Percentiles rank a stretch among this genome's conserved stretches.
phyloP scores from a whole-genome alignment of 148 eudicot genomes.

The Mesembryanthemum crystallinum region DNA sequence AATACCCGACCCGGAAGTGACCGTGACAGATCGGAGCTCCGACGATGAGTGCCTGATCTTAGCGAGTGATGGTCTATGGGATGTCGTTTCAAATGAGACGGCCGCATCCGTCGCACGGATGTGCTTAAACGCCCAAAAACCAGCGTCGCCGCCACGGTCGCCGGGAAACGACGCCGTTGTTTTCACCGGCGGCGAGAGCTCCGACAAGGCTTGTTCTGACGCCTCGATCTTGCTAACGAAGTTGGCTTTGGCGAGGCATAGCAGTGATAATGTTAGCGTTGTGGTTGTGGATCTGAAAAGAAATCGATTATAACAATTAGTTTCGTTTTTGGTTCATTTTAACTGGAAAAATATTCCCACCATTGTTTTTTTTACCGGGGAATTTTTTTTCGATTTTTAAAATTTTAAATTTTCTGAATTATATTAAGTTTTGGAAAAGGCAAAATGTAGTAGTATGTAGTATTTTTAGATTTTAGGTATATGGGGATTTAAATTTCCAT shows the following conservation, averaged over 20 bases:
- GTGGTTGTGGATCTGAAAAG: slow-evolving; percentile 55
- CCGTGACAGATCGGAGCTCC: slow-evolving; percentile 46
- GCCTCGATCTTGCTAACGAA: slow-evolving; percentile 54
- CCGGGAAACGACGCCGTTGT: slow-evolving; percentile 33
- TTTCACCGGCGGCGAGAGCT: slow-evolving; percentile 42
- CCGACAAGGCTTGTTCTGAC: slow-evolving; percentile 51
- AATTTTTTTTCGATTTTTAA: background rate
- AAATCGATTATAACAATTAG: background rate
- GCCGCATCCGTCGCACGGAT: slow-evolving; percentile 70
- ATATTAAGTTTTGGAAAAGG: background rate
- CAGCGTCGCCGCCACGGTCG: slow-evolving; percentile 45
- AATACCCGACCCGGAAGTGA: slow-evolving; percentile 79
- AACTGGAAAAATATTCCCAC: background rate
- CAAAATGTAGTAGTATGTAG: background rate
- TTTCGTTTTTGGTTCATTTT: background rate
- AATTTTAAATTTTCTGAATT: background rate
- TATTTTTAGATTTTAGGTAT: background rate
- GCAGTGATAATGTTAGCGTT: slow-evolving; percentile 57
- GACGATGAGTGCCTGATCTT: slow-evolving; percentile 75
- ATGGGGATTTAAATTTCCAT: too few relatives aligned
- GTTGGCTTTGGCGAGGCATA: slow-evolving; percentile 61
- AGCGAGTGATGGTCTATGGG: slow-evolving; percentile 90
- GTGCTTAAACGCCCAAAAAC: slow-evolving; percentile 52
- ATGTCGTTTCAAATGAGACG: slow-evolving; percentile 71
- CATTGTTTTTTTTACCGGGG: background rate